These are phyloP conservation scores for Guillardia theta DNA, from an alignment of 78 protist species.

Conservation along the genomic window DNA sequence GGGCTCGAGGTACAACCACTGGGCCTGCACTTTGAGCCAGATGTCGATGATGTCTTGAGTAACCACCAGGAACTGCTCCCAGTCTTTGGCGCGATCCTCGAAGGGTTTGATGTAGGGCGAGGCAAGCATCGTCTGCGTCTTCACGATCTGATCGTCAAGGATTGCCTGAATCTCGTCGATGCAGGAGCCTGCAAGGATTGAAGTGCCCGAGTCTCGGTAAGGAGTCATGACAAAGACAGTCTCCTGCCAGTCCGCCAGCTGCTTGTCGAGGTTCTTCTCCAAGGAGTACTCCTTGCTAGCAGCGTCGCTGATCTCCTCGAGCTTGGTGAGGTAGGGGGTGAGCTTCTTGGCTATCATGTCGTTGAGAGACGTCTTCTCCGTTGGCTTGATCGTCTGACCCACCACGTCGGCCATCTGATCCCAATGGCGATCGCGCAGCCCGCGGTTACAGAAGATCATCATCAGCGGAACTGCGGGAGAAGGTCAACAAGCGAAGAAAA, in stretches of 20 bases:
- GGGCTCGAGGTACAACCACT: conserved; percentile 81
- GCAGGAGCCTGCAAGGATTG: conserved; percentile 50
- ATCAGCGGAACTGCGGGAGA: too few species aligned
- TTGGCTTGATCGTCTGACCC: conserved; percentile 39
- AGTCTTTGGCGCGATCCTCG: conserved; percentile 43
- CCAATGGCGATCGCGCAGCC: conserved; percentile 79
- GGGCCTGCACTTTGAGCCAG: conserved; percentile 72
- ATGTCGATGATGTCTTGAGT: conserved; percentile 61
- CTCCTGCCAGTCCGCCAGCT: conserved; percentile 62
- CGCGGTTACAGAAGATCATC: conserved; percentile 48
- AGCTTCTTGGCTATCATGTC: conserved; percentile 37
- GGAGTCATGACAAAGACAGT: conserved; percentile 18
- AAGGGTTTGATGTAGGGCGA: conserved; percentile 61
- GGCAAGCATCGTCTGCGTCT: conserved; percentile 73
- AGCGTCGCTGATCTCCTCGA: conserved; percentile 27
- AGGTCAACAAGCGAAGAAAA: not conserved
- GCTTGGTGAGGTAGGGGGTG: not conserved
- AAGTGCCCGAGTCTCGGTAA: conserved; percentile 61
- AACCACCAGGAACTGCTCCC: conserved; percentile 50
- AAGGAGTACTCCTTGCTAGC: conserved; percentile 61
- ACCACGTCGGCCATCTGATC: not conserved
- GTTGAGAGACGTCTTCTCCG: not conserved
- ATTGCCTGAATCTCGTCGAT: conserved; percentile 65
- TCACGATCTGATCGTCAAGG: conserved; percentile 29
- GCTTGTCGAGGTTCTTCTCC: conserved; percentile 59